Evolutionary conservation across 2,329 filamentous ascomycete genomes (phyloP), one percentile per base, ranked within the genome.

Genomic region (Sporothrix inflata): DNA sequence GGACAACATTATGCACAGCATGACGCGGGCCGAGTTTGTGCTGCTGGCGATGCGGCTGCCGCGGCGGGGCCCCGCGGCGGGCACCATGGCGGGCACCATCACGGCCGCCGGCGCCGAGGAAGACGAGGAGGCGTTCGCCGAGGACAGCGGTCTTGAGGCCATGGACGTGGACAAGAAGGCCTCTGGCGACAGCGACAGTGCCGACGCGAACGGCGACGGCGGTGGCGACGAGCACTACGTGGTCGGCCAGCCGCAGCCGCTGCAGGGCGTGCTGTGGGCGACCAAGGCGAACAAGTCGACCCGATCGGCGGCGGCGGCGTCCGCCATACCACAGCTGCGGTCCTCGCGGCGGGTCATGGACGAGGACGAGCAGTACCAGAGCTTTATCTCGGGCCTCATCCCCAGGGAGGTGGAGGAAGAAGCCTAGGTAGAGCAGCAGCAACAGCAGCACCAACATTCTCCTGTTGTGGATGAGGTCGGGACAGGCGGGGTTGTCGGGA

Each of bases 1-100:
- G 90, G 87, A 91, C 77, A 87, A 91, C 76, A 83, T 92, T 5
- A 91, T 92, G 89, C 86, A 88, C 73, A 90, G 87, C 74, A 90
- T 89, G 85, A 91, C 89, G 9, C 85, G 90, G 45, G 89, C 89
- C 16, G 89, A 91, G 79, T 91, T 91, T 76, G 84, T 91, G 4
- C 80, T 91, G 27, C 81, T 92, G 38, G 90, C 90, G 12, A 91
- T 91, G 89, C 85, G 89, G 65, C 82, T 92, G 16, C 89, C 89
- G 0, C 84, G 85, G 66, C 42, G 65, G 1, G 30, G 40, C 8
- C 34, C 27, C 21, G 38, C 63, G 7, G 42, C 63, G 7, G 42
- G 42, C n/a, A n/a, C n/a, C n/a, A n/a, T n/a, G n/a, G n/a, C n/a
- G 9, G 60, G 69, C n/a, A 55, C 9, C 2, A 40, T 45, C 16